Conservation (phyloP, 768 basidiomycete species). For the Gymnopilus dilepis region DNA sequence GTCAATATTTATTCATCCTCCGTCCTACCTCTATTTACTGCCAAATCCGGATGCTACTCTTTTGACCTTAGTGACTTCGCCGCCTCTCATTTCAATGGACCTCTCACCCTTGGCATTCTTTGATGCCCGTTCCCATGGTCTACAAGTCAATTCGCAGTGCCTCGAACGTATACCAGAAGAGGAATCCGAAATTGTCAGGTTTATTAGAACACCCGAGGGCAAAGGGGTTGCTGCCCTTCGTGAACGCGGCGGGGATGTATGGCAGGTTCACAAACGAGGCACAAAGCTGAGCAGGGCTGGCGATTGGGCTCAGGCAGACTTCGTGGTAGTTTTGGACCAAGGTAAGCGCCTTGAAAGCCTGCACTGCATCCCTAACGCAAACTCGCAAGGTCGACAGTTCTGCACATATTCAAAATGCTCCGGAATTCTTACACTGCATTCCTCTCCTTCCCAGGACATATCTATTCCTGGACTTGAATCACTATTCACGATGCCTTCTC, state of each 20-base stretch:
- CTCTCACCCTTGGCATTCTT: slow-evolving; percentile 68
- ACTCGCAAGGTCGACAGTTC: slow-evolving; percentile 51
- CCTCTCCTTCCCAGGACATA: slow-evolving; percentile 46
- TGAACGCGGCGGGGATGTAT: slow-evolving; percentile 64
- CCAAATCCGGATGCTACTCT: slow-evolving; percentile 47
- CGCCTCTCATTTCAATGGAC: slow-evolving; percentile 67
- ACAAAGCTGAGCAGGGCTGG: slow-evolving; percentile 51
- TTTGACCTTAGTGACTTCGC: slow-evolving; percentile 66
- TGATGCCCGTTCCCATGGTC: slow-evolving; percentile 57
- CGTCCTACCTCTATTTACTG: slow-evolving; percentile 57
- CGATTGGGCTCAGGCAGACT: slow-evolving; percentile 63
- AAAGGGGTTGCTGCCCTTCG: slow-evolving; percentile 73
- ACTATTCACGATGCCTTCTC: slow-evolving; percentile 71
- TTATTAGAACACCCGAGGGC: slow-evolving; percentile 83
- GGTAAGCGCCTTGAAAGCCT: slow-evolving; percentile 45
- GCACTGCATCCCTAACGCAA: slow-evolving; percentile 5
- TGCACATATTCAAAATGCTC: slow-evolving; percentile 62
- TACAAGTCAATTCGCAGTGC: slow-evolving; percentile 48
- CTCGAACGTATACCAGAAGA: slow-evolving; percentile 48
- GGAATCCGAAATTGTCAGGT: slow-evolving; percentile 58
- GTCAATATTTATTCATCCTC: slow-evolving; percentile 49
- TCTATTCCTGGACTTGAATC: slow-evolving; percentile 57
- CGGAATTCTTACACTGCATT: slow-evolving; percentile 57
- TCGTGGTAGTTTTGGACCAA: slow-evolving; percentile 71
- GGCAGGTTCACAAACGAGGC: slow-evolving; percentile 57